Evolutionary conservation across 371 early-diverging fungal species (phyloP).

Genomic region (Ordospora pajunii): DNA sequence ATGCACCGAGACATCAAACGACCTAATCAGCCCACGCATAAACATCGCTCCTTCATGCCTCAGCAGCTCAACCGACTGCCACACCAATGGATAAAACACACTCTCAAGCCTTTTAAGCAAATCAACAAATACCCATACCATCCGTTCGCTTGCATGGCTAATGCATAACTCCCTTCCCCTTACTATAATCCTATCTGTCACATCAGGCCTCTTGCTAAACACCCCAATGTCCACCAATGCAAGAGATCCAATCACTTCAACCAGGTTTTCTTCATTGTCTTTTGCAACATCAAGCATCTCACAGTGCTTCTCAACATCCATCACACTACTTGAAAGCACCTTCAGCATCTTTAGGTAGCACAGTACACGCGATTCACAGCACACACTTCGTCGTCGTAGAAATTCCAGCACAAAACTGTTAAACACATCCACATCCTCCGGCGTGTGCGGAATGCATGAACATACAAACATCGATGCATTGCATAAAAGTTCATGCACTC

Average conservation of each 20-base stretch:
- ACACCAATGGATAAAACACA: constrained; percentile 5
- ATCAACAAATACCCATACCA: not conserved
- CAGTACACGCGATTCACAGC: not conserved
- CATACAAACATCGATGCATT: not conserved
- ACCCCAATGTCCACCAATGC: not conserved
- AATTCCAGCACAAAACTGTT: constrained; percentile 6
- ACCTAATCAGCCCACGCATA: not conserved
- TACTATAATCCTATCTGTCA: not conserved
- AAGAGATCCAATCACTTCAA: not conserved
- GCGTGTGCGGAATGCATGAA: not conserved
- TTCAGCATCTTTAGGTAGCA: constrained; percentile 29
- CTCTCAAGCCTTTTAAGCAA: constrained; percentile 9
- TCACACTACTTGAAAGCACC: not conserved
- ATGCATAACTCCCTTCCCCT: not conserved
- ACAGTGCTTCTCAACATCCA: not conserved
- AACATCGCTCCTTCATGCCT: not conserved
- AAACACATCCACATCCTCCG: constrained; percentile 10
- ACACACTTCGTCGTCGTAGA: not conserved
- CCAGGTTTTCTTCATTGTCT: constrained; percentile 18
- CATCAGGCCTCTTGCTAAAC: not conserved
- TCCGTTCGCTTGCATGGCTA: not conserved
- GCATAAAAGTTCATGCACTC: not conserved
- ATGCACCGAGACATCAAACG: constrained; percentile 1
- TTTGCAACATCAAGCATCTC: constrained; percentile 13
- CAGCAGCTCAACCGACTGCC: not conserved